Base-by-base conservation (phyloP, 805 yeast species). In the Scheffersomyces ergatensis region DNA sequence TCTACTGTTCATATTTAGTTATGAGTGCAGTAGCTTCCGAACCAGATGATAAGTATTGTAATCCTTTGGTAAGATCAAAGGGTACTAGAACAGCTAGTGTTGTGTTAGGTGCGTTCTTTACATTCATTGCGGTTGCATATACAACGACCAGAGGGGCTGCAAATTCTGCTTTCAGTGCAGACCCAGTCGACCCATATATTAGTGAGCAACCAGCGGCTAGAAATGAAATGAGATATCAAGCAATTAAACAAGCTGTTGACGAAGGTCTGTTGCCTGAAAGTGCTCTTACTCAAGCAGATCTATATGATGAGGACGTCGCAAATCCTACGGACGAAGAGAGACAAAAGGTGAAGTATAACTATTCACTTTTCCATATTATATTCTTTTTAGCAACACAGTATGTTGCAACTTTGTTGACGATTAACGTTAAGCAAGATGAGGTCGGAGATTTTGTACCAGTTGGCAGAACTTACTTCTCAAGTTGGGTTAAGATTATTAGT, bases 91-190 rank as follows among this genome's bases (percentile, higher is more conserved):
- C 95, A 2, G 80, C 89, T 16, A 85, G 95, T 45, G 82, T 90
- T 40, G 78, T 93, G 1, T 57, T 93, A 39, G 98, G 98, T 14
- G 97, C 98, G 0, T 65, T 89, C 14, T 89, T 95, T 69, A 93
- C 99, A 0, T 89, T 93, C 56, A 73, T 88, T 38, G 97, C 99
- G 0, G 86, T 93, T 47, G 97, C 97, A 0, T 95, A 93, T 60
- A 93, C 99, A 2, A 93, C 99, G 0, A 89, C 97, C 1, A 78
- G 98, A 48, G 99, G 98, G 0, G 99, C 97, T 4, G 89, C 92
- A 30, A 63, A 65, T 47, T 52, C 71, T 3, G 67, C 70, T 63
- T 76, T 61, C 75, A 63, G 72, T 19, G 50, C 64, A 3, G 58
- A 62, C 5, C 55, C 70, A 6, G 69, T 61, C 37, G 70, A 71